Evolutionary conservation across 768 basidiomycete species (phyloP).

Genomic region (Trametes sanguinea): DNA sequence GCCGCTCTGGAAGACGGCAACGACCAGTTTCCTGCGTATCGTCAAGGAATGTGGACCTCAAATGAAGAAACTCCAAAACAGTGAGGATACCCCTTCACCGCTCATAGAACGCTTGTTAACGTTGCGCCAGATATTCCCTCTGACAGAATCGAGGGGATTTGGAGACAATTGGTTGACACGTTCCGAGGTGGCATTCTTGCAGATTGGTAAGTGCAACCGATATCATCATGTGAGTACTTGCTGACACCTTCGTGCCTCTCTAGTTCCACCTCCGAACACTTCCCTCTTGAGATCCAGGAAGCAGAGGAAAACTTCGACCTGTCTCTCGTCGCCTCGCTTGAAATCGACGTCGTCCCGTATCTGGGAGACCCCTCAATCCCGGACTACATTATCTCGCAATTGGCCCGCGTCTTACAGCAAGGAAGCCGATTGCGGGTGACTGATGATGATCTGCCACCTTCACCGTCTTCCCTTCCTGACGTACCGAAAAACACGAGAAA

Average conservation of each 20-base stretch:
- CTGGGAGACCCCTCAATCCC: conserved; percentile 70
- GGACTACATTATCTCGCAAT: conserved; percentile 64
- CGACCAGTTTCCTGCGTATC: conserved; percentile 69
- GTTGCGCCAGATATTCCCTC: conserved; percentile 47
- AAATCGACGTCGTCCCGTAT: conserved; percentile 78
- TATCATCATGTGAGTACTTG: not conserved
- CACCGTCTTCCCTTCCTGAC: conserved; percentile 23
- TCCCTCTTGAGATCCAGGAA: conserved; percentile 66
- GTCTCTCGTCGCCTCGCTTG: conserved; percentile 73
- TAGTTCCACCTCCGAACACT: conserved; percentile 60
- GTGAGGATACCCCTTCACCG: conserved; percentile 36
- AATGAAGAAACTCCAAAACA: conserved; percentile 50
- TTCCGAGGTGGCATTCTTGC: conserved; percentile 81
- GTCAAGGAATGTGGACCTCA: conserved; percentile 65
- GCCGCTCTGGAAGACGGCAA: conserved; percentile 97
- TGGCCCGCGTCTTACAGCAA: conserved; percentile 71
- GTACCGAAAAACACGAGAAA: not conserved
- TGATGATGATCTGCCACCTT: conserved; percentile 25
- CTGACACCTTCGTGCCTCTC: conserved; percentile 1
- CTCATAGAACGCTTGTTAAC: not conserved
- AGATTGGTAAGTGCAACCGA: conserved; percentile 64
- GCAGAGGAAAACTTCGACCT: conserved; percentile 85
- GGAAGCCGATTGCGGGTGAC: conserved; percentile 64
- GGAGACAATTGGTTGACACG: conserved; percentile 81
- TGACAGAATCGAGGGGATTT: conserved; percentile 76